A percentile compares a stretch with the other conserved stretches of the same genome.
Evolutionary conservation across 768 basidiomycete genomes (phyloP).

Genomic region (Trametes gibbosa): DNA sequence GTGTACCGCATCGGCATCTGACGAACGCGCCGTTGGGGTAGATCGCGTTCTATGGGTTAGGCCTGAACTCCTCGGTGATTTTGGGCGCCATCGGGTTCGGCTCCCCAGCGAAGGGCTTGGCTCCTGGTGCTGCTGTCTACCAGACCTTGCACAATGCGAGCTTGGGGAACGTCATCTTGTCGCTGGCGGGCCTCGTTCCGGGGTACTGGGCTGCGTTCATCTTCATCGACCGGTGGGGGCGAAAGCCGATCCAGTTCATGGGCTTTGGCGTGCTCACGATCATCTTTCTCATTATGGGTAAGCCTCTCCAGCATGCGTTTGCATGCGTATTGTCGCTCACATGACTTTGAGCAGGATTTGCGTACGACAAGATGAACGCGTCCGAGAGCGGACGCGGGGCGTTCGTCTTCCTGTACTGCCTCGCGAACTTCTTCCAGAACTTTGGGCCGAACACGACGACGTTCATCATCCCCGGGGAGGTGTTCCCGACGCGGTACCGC

Average conservation of each 20-base stretch:
- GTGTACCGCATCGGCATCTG: neutral
- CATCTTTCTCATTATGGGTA: constrained; percentile 34
- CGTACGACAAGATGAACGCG: constrained; percentile 28
- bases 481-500: constrained; percentile 45
- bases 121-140: constrained; percentile 20
- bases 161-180: constrained; percentile 37
- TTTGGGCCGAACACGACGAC: constrained; percentile 45
- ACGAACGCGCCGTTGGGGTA: constrained; percentile 19
- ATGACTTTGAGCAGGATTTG: constrained; percentile 25
- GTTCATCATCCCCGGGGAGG: constrained; percentile 44
- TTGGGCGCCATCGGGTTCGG: constrained; percentile 34
- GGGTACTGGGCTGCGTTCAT: constrained; percentile 39
- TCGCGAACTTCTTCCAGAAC: constrained; percentile 44
- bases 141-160: constrained; percentile 30
- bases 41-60: constrained; percentile 49
- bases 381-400: constrained; percentile 25
- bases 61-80: constrained; percentile 45
- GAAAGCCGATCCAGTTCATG: constrained; percentile 39
- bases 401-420: constrained; percentile 39
- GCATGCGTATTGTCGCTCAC: neutral
- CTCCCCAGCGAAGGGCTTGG: constrained; percentile 6
- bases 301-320: neutral
- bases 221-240: constrained; percentile 38
- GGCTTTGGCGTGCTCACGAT: constrained; percentile 37
- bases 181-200: constrained; percentile 38